Conservation (phyloP, 108 stramenopile species). For the Pseudonitzschia multiseries region DNA sequence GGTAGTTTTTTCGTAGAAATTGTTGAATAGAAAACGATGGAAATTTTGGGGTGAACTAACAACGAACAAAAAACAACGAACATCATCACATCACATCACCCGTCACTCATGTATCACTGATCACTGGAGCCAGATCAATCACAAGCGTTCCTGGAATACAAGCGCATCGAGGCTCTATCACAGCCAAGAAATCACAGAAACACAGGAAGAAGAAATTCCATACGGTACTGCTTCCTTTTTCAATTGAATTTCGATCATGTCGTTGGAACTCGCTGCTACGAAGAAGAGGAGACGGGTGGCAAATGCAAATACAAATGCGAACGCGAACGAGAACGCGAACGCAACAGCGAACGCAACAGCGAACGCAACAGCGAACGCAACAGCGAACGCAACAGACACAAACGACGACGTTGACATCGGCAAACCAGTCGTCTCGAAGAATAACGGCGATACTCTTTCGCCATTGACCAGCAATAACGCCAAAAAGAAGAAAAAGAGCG, state of each 20-base stretch:
- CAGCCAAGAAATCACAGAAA: too few species aligned
- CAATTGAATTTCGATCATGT: slow-evolving; percentile 1
- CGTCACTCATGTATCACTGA: too few species aligned
- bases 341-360: background rate
- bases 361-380: background rate
- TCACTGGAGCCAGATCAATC: too few species aligned
- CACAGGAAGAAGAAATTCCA: too few species aligned
- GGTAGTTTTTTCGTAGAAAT: too few species aligned
- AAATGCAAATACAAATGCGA: background rate
- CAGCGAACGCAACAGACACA: background rate
- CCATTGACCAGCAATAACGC: background rate
- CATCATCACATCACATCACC: too few species aligned
- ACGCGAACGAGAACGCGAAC: too few species aligned
- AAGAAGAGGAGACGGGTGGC: background rate
- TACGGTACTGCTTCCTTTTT: background rate
- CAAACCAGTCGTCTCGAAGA: background rate
- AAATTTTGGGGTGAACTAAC: too few species aligned
- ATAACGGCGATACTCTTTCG: background rate
- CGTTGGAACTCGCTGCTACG: background rate
- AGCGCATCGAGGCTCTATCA: too few species aligned
- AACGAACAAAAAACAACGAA: too few species aligned
- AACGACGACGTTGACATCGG: background rate
- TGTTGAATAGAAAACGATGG: too few species aligned
- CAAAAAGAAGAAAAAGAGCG: slow-evolving; percentile 8
- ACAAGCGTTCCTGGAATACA: too few species aligned